Base-by-base conservation (phyloP, 306 rosid species). In the Quercus bicolor region DNA sequence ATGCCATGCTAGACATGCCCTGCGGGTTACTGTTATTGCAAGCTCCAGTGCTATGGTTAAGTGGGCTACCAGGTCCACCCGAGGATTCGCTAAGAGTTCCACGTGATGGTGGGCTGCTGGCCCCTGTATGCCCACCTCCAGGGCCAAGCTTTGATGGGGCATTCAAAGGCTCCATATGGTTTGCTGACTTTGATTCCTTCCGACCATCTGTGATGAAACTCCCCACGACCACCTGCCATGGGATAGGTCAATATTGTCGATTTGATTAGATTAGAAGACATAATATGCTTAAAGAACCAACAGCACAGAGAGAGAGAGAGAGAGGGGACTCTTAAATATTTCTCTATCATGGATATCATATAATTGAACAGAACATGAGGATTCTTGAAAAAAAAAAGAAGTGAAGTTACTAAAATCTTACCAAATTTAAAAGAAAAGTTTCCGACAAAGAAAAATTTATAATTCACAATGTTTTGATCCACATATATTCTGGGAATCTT, bases 181-280 rank as follows among this genome's bases (percentile, higher is more conserved):
- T 85, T 31, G 73, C 80, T 5, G 77, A 29, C 73, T 86, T 86
- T 2, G 78, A n/a, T 55, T 55, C 86, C 82, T 90, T 91, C 45
- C 83, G 73, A 64, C 81, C 84, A 24, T 87, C 90, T 40, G 75
- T 68, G 33, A 62, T 23, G 69, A 91, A 93, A 77, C 93, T 93
- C 21, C 81, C 89, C 18, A 91, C 85, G 0, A 93, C 85, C 45
- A 90, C 80, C 98, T 93, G 86, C 84, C 86, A 70, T 24, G 29
- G 31, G 12, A 56, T 31, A 56, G 75, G 57, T 55, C 15, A 55
- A 28, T 26, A 18, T 65, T 33, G n/a, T 9, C 3, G 48, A 12
- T 6, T 56, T 24, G 31, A 26, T 48, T 54, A 24, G 52, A 64
- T 75, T 28, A 48, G 53, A 48, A 13, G 53, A 12, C 53, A 48